phyloP scores from a whole-genome alignment of 495 filamentous ascomycete genomes.

The Corynascus novoguineensis region DNA sequence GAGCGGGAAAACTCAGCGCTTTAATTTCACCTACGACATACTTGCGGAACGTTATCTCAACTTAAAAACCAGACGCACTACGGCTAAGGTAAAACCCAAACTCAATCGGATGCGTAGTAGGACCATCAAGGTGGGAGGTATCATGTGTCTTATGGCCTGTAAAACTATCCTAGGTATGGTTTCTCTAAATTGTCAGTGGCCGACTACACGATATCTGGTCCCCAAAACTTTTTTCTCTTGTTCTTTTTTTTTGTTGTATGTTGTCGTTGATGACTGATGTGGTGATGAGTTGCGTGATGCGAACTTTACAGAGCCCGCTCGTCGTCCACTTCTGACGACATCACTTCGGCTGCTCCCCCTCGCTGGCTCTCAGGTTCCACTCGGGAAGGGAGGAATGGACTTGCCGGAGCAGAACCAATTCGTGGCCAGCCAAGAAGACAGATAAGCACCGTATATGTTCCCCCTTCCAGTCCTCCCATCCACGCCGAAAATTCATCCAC shows the following conservation, averaged over 20 bases:
- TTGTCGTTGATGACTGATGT: not conserved
- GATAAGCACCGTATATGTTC: not conserved
- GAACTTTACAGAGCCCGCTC: not conserved
- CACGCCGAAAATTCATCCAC: not conserved
- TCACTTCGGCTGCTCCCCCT: not conserved
- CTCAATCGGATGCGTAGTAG: not conserved
- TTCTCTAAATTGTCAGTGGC: slow-evolving; percentile 10
- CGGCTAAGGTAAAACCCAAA: not conserved
- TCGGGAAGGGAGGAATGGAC: not conserved
- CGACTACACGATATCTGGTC: slow-evolving; percentile 14
- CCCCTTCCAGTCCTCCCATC: not conserved
- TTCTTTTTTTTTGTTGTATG: not conserved
- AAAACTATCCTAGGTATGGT: slow-evolving; percentile 21
- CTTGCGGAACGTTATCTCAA: too few relatives aligned
- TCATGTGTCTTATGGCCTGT: slow-evolving; percentile 18
- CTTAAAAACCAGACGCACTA: not conserved
- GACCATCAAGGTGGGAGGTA: not conserved
- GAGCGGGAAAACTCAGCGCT: too few relatives aligned
- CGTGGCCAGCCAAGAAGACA: not conserved
- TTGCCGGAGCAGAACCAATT: not conserved
- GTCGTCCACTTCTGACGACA: not conserved
- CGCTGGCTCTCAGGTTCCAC: not conserved
- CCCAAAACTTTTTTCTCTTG: slow-evolving; percentile 14
- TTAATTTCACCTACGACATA: too few relatives aligned
- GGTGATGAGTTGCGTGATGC: not conserved